These are phyloP conservation scores for Linnemannia elongata DNA, from an alignment of 192 early-diverging fungal genomes.

Conservation along the genomic window DNA sequence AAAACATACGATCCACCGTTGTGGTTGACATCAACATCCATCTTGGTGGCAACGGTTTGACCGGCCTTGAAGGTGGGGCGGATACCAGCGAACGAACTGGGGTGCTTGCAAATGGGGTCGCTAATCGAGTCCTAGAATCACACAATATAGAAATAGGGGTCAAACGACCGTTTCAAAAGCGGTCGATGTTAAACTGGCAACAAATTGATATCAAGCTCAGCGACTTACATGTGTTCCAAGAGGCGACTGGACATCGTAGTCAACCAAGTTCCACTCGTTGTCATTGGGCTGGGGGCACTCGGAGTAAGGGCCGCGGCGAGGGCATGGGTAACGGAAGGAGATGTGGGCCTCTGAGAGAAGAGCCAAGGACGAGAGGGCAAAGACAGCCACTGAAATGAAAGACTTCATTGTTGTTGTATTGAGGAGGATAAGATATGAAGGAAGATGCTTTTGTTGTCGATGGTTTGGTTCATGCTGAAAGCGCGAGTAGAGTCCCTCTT, in stretches of 20 bases:
- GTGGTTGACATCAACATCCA: slow-evolving; percentile 55
- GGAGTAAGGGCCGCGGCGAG: slow-evolving; percentile 38
- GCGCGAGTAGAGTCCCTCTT: not conserved
- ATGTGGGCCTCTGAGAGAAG: slow-evolving; percentile 45
- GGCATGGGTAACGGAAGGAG: slow-evolving; percentile 56
- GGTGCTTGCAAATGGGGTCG: slow-evolving; percentile 51
- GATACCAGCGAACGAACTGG: slow-evolving; percentile 47
- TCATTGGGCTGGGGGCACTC: slow-evolving; percentile 42
- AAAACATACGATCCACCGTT: slow-evolving; percentile 38
- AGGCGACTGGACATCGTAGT: slow-evolving; percentile 50
- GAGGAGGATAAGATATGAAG: not conserved
- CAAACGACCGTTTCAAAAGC: not conserved
- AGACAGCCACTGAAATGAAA: slow-evolving; percentile 3
- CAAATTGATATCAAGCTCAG: not conserved
- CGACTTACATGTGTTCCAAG: slow-evolving; percentile 37
- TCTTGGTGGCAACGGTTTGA: slow-evolving; percentile 34
- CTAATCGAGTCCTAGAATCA: slow-evolving; percentile 20
- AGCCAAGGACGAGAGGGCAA: slow-evolving; percentile 39
- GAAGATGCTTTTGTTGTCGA: not conserved
- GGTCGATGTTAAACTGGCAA: not conserved
- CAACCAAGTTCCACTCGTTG: slow-evolving; percentile 42
- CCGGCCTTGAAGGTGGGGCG: slow-evolving; percentile 54
- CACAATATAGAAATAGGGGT: not conserved
- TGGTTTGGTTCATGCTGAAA: not conserved
- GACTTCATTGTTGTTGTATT: slow-evolving; percentile 26